Percentiles rank a stretch among this genome's conserved stretches.
phyloP scores from a whole-genome alignment of 768 basidiomycete genomes.

The Chiua virens region DNA sequence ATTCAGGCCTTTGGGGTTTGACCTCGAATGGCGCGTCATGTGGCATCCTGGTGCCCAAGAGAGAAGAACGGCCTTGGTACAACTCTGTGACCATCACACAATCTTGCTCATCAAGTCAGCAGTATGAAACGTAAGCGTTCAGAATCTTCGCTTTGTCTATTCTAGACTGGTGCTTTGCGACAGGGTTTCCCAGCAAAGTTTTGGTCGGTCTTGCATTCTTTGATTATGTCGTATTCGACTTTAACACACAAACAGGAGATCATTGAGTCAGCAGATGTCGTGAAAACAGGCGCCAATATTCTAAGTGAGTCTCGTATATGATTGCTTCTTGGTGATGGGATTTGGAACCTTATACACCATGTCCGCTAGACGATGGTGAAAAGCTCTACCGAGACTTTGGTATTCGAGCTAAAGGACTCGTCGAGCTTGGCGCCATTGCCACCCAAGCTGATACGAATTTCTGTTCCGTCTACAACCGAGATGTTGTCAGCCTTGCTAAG shows the following conservation, averaged over 20 bases:
- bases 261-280: slow-evolving; percentile 40
- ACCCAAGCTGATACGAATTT: slow-evolving; percentile 39
- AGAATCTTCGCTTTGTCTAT: background rate
- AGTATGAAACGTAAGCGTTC: slow-evolving; percentile 43
- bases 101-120: slow-evolving; percentile 51
- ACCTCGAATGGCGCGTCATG: slow-evolving; percentile 49
- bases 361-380: slow-evolving; percentile 42
- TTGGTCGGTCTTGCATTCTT: slow-evolving; percentile 28
- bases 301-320: slow-evolving; percentile 34
- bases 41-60: slow-evolving; percentile 32
- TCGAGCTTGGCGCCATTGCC: slow-evolving; percentile 48
- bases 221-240: background rate
- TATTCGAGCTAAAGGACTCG: slow-evolving; percentile 39
- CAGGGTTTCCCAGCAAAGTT: slow-evolving; percentile 46
- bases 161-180: background rate
- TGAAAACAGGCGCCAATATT: slow-evolving; percentile 52
- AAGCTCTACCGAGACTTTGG: slow-evolving; percentile 50
- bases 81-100: slow-evolving; percentile 42
- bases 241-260: slow-evolving; percentile 35
- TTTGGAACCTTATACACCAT: background rate
- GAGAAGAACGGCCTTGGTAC: slow-evolving; percentile 44
- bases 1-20: slow-evolving; percentile 48
- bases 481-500: slow-evolving; percentile 43
- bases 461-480: slow-evolving; percentile 31
- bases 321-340: too few species aligned